Percentiles rank a stretch among this genome's conserved stretches.
Evolutionary conservation across 78 protist species (phyloP).

Genomic region (Dictyostelium intermedium): DNA sequence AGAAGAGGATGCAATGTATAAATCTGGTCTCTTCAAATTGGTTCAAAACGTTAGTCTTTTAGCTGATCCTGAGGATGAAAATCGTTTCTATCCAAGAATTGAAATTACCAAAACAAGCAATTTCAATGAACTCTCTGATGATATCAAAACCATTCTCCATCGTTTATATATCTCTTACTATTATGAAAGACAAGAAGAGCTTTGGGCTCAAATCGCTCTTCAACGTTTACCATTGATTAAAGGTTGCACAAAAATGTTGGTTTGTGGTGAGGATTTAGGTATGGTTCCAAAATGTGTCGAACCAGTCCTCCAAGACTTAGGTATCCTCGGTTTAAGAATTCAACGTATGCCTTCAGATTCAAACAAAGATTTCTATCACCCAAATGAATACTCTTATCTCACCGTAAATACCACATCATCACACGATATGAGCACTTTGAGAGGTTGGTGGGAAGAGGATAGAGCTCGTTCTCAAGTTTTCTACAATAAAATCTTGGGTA

Average conservation of each 20-base stretch:
- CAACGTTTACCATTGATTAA: conserved; percentile 78
- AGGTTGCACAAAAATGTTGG: conserved; percentile 80
- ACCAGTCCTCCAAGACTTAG: conserved; percentile 60
- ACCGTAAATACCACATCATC: conserved; percentile 85
- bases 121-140: conserved; percentile 75
- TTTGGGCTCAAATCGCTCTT: conserved; percentile 82
- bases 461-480: conserved; percentile 63
- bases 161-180: conserved; percentile 69
- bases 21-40: conserved; percentile 72
- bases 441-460: conserved; percentile 89
- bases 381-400: conserved; percentile 62
- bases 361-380: conserved; percentile 60
- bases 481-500: conserved; percentile 67
- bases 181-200: conserved; percentile 81
- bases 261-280: conserved; percentile 94
- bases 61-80: conserved; percentile 18
- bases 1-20: conserved; percentile 36
- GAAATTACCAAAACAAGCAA: conserved; percentile 69
- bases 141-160: conserved; percentile 46
- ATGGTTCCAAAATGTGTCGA: conserved; percentile 84
- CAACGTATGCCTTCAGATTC: conserved; percentile 83
- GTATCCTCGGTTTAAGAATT: conserved; percentile 72
- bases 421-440: conserved; percentile 87
- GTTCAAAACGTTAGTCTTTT: conserved; percentile 31
- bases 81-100: conserved; percentile 76